A percentile compares a stretch with the other conserved stretches of the same genome.
These are phyloP conservation scores for Mycena albidolilacea DNA, from an alignment of 768 basidiomycete species.

Conservation along the genomic window DNA sequence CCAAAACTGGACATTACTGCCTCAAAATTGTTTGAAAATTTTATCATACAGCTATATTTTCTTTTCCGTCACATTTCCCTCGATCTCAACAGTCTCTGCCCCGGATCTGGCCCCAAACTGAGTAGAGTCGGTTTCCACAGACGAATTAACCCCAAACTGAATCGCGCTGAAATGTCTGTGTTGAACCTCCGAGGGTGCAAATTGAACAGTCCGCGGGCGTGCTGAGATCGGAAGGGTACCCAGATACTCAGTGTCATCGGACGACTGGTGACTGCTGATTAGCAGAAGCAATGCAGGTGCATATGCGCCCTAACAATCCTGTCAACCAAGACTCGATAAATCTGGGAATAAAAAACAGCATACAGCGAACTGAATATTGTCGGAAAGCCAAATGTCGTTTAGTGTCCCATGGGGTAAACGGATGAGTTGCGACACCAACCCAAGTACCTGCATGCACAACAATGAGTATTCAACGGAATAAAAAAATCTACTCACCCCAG, in stretches of 20 bases:
- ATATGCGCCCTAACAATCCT: conserved; percentile 25
- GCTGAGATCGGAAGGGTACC: conserved; percentile 18
- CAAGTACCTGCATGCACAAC: conserved; percentile 24
- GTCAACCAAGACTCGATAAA: conserved; percentile 15
- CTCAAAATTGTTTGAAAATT: not conserved
- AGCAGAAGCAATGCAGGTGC: conserved; percentile 28
- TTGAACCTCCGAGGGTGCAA: conserved; percentile 18
- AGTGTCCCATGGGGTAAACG: conserved; percentile 30
- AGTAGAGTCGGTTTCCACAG: conserved; percentile 18
- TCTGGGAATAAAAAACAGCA: conserved; percentile 12
- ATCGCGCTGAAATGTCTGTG: conserved; percentile 20
- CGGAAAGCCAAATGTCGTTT: conserved; percentile 21
- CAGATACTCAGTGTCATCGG: conserved; percentile 8
- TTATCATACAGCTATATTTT: conserved; percentile 6
- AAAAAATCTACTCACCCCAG: conserved; percentile 24
- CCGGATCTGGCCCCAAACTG: conserved; percentile 14
- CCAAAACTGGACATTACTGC: not conserved
- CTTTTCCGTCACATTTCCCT: conserved; percentile 24
- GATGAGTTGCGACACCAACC: conserved; percentile 18
- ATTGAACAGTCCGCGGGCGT: conserved; percentile 19
- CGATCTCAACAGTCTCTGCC: conserved; percentile 17
- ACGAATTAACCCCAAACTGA: conserved; percentile 22
- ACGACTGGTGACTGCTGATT: conserved; percentile 21
- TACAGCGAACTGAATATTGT: conserved; percentile 28
- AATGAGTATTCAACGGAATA: conserved; percentile 11